Evolutionary conservation across 805 yeast genomes (phyloP), one percentile per base, ranked within the genome.

Genomic region (Cyberlindnera japonica): DNA sequence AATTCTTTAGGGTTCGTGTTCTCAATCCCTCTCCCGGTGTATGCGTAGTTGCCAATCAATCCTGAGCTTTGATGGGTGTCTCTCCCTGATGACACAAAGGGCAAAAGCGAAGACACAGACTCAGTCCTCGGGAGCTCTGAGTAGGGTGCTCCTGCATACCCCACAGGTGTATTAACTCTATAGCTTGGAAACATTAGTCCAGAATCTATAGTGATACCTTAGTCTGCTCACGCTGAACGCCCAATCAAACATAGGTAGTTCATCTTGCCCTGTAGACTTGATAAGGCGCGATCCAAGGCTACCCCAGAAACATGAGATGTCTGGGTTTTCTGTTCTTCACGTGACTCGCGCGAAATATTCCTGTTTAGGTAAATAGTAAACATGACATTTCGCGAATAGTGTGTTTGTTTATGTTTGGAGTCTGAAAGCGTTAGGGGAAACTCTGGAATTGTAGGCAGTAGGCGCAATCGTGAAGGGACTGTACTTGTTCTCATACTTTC

Each of bases 81-180:
- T 10, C 33, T 15, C 7, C 23, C 33, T 0, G 51, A 38, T 26
- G 55, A 47, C 34, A 51, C 53, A 33, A 51, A 51, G 14, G 55
- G 53, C 12, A 49, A 35, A 6, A 47, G 25, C 6, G 45, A 19
- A 10, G 51, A 48, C 21, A 46, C 45, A 6, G 47, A 21, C 12
- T 39, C 39, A 10, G 21, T 23, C 11, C 22, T n/a, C 25, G 13
- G 12, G 7, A 18, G 19, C 18, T 30, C 32, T 4, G 23, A 3
- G 29, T 40, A 33, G 2, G 53, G 52, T 1, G 39, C 37, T 2
- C 49, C 51, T 3, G 53, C 40, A 20, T 46, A 37, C 2, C 53
- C 51, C 3, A 50, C 34, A 1, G 56, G 53, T 1, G 44, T 37
- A 21, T 27, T 44, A 6, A 48, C 27, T 17, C 37, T 40, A 37